Base-by-base conservation (phyloP, 768 basidiomycete genomes). In the Phylloporus rhodoxanthus region DNA sequence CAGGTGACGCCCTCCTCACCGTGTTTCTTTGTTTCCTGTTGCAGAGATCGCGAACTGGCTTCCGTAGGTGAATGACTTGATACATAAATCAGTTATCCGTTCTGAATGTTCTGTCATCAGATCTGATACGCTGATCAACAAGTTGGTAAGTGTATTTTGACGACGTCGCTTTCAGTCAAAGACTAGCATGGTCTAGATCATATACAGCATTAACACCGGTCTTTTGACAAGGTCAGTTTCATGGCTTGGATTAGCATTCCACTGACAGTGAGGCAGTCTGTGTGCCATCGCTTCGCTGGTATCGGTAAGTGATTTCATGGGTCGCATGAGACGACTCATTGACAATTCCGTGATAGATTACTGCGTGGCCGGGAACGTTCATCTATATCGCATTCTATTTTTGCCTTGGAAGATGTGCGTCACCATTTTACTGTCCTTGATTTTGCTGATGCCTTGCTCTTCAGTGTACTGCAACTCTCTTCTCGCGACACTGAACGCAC, bases 381-480 rank as follows among this genome's bases (percentile, higher is more conserved):
- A 65, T 82, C 46, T 84, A 83, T 48, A 81, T 84, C 43, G 70
- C 75, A 2, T 84, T 83, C 66, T 84, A 77, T 61, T 82, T 83
- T 57, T 80, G 76, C 60, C 73, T 82, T 34, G 81, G 81, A 23
- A 74, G 81, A 45, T 63, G 81, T 83, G 56, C 58, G 80, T 75
- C 14, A 10, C 2, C 26, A 3, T 33, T 15, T 33, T 30, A 14
- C 14, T 6, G 32, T 33, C 32, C 15, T 33, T 13, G 15, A 2
- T 45, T 21, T 9, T 14, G 8, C 20, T 48, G 14, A 56, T 5
- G 0, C 9, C 1, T 9, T 17, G 14, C 8, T 28, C 11, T 3
- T 8, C 38, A 82, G 80, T 82, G 1, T 82, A 82, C 54, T 76
- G 78, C 32, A 82, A 82, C 57, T 78, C 79, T 1, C 74, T 82